Base-by-base conservation (phyloP, 169 alveolate genomes). In the Cyclospora cayetanensis region DNA sequence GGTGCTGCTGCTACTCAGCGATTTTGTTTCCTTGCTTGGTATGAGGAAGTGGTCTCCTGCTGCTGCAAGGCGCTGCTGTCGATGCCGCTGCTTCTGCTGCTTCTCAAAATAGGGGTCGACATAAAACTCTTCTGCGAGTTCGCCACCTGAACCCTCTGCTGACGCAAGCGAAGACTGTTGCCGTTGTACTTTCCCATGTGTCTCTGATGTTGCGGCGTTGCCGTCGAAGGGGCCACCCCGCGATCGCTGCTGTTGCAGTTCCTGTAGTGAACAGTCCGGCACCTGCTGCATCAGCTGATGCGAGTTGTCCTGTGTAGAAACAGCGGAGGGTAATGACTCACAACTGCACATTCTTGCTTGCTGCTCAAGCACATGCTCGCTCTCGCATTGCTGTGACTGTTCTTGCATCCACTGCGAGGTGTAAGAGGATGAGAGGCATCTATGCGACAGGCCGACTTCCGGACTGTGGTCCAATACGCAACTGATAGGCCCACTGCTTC, bases 61-160 rank as follows among this genome's bases (percentile, higher is more conserved):
- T 72, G 34, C 83, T 72, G 83, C 83, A n/a, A 15, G 60, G 60
- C 11, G 35, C 83, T 22, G n/a, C 31, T 18, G 53, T 72, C 20
- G 42, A 37, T 39, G 83, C 83, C 15, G 80, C 80, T 68, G 80
- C 80, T 34, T 43, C 60, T 35, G 82, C 46, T 66, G 82, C 82
- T 29, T 5, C 52, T 18, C 27, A 52, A 35, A 22, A 68, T 31
- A 34, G 37, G 53, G 39, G 25, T 18, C 27, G 82, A 35, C 50
- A 68, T 31, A 34, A 68, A 31, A 22, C 37, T 18, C 83, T 5
- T 20, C n/a, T 2, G 60, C 34, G 18, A 9, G 60, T 35, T 39
- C 60, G 42, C n/a, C 52, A 22, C 35, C n/a, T 72, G 83, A 31
- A 35, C 35, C 60, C 41, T 27, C 60, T 0, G 34, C 83, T 39